Conservation (phyloP, 805 yeast species). For the Wickerhamomyces canadensis region DNA sequence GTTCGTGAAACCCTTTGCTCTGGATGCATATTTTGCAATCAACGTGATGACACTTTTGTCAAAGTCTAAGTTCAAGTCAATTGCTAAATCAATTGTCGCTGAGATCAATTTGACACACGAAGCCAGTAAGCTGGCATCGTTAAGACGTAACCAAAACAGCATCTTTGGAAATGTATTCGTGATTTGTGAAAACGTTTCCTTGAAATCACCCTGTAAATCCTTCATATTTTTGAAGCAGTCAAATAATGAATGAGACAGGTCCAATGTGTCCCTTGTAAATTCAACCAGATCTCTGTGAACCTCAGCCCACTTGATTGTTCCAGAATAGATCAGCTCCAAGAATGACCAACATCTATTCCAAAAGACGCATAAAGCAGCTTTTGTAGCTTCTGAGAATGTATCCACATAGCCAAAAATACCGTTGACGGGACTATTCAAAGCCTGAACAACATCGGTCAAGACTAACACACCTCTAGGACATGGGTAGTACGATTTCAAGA, state of each 20-base stretch:
- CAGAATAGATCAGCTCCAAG: conserved; percentile 58
- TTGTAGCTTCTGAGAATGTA: conserved; percentile 20
- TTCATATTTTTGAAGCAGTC: conserved; percentile 52
- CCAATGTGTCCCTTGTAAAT: conserved; percentile 82
- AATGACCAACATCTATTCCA: conserved; percentile 78
- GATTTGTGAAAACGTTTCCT: conserved; percentile 43
- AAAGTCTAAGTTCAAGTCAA: conserved; percentile 44
- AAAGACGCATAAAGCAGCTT: conserved; percentile 32
- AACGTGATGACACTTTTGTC: conserved; percentile 48
- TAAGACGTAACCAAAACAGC: conserved; percentile 76
- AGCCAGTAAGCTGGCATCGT: conserved; percentile 67
- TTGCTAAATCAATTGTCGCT: conserved; percentile 59
- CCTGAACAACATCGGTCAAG: conserved; percentile 63
- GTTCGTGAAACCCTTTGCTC: conserved; percentile 62
- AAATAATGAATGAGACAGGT: conserved; percentile 64
- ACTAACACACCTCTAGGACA: conserved; percentile 72
- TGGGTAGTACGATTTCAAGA: conserved; percentile 55
- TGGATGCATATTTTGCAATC: conserved; percentile 59
- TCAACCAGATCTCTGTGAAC: conserved; percentile 58
- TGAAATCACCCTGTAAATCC: conserved; percentile 22
- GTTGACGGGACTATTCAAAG: conserved; percentile 58
- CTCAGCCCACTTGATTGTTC: conserved; percentile 73
- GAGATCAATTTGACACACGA: conserved; percentile 71
- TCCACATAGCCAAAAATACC: conserved; percentile 42
- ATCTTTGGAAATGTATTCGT: conserved; percentile 61